These are phyloP conservation scores for Globisporangium abappressorium DNA, from an alignment of 352 stramenopile genomes.

Conservation along the genomic window DNA sequence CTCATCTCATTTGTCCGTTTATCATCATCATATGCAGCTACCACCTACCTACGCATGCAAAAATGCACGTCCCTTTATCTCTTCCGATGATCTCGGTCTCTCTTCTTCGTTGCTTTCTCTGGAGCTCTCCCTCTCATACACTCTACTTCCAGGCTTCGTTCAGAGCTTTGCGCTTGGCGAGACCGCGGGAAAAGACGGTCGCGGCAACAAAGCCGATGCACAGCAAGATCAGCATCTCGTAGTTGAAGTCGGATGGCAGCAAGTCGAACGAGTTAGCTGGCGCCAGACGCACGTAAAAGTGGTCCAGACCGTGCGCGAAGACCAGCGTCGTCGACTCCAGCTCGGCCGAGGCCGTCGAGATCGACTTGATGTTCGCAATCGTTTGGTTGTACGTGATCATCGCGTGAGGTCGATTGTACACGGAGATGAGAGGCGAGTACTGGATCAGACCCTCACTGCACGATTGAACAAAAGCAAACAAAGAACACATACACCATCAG, in stretches of 20 bases:
- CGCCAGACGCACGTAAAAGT: slow-evolving; percentile 93
- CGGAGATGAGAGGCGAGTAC: slow-evolving; percentile 90
- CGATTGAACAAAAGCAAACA: background rate
- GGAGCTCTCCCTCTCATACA: background rate
- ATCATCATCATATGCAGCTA: slow-evolving; percentile 14
- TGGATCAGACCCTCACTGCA: slow-evolving; percentile 71
- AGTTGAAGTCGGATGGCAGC: slow-evolving; percentile 95
- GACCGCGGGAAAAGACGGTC: slow-evolving; percentile 60
- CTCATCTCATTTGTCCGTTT: slow-evolving; percentile 11
- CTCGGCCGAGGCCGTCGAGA: slow-evolving; percentile 73
- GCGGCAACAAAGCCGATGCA: slow-evolving; percentile 84
- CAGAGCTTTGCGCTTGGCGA: slow-evolving; percentile 74
- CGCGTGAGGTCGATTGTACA: slow-evolving; percentile 79
- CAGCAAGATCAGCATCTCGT: slow-evolving; percentile 90
- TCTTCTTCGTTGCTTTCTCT: background rate
- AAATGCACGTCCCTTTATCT: slow-evolving; percentile 7
- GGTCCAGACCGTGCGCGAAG: slow-evolving; percentile 90
- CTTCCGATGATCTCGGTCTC: background rate
- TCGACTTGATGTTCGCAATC: slow-evolving; percentile 70
- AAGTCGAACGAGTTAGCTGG: slow-evolving; percentile 95
- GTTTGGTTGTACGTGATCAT: slow-evolving; percentile 93
- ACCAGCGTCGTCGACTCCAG: slow-evolving; percentile 96
- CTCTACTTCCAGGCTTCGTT: slow-evolving; percentile 83
- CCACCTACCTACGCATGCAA: background rate
- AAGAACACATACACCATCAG: background rate